Evolutionary conservation across 768 basidiomycete genomes (phyloP).

Genomic region (Rhodotorula graminis): DNA sequence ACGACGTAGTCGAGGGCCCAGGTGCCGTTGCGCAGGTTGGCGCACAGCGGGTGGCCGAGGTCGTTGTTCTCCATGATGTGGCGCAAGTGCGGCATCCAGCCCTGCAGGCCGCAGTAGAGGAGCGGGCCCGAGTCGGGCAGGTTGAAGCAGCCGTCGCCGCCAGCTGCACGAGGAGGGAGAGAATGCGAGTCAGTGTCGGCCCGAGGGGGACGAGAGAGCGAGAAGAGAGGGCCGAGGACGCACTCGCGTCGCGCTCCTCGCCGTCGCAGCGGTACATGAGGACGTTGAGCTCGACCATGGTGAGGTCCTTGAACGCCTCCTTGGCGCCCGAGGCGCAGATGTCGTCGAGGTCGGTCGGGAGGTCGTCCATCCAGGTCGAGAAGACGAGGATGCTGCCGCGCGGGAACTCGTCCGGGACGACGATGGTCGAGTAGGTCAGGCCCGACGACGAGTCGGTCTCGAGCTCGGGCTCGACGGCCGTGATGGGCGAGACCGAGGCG

Average conservation of each 20-base stretch:
- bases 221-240: slow-evolving; percentile 1
- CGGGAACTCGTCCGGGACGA: slow-evolving; percentile 84
- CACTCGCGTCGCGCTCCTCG: slow-evolving; percentile 78
- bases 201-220: too few species aligned
- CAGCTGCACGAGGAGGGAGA: slow-evolving; percentile 47
- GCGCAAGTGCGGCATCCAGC: slow-evolving; percentile 87
- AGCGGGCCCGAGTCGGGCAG: slow-evolving; percentile 69
- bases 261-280: slow-evolving; percentile 78
- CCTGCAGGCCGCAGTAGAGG: slow-evolving; percentile 89
- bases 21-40: slow-evolving; percentile 74
- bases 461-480: slow-evolving; percentile 3
- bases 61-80: slow-evolving; percentile 86
- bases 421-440: slow-evolving; percentile 65
- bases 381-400: slow-evolving; percentile 93
- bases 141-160: slow-evolving; percentile 74
- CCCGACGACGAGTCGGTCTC: slow-evolving; percentile 16
- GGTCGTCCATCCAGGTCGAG: slow-evolving; percentile 71
- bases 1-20: slow-evolving; percentile 92
- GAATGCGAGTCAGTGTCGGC: background rate
- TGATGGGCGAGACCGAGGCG: slow-evolving; percentile 14
- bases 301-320: slow-evolving; percentile 66
- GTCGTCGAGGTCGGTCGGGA: slow-evolving; percentile 65
- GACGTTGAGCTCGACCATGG: slow-evolving; percentile 82
- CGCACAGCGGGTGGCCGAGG: slow-evolving; percentile 84
- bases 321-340: slow-evolving; percentile 68